A percentile compares a stretch with the other conserved stretches of the same genome.
Conservation (phyloP, 768 basidiomycete genomes). For the Galerina sulciceps region DNA sequence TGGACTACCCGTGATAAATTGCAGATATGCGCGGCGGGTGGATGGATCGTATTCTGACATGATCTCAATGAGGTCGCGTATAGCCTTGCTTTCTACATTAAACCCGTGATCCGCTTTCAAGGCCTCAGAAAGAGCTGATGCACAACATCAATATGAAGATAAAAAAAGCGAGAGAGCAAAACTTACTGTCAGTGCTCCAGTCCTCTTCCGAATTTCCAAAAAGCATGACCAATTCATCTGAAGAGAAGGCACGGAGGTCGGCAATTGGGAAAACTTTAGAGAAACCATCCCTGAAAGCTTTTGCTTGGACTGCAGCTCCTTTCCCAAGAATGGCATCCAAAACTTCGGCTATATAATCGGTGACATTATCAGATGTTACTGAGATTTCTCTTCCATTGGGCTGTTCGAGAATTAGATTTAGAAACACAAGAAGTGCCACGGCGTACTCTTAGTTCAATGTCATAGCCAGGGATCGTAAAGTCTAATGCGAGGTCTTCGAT, state of each 20-base stretch:
- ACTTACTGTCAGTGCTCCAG: conserved; percentile 90
- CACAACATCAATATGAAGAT: conserved; percentile 12
- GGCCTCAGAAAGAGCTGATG: conserved; percentile 80
- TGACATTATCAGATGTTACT: conserved; percentile 87
- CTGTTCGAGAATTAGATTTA: conserved; percentile 38
- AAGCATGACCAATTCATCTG: conserved; percentile 93
- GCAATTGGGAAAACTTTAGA: conserved; percentile 94
- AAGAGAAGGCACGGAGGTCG: conserved; percentile 90
- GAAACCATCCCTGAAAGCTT: conserved; percentile 93
- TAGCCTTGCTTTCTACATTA: conserved; percentile 91
- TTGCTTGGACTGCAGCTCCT: conserved; percentile 78
- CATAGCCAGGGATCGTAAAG: conserved; percentile 96
- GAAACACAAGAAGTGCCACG: not conserved
- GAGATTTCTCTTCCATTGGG: conserved; percentile 77
- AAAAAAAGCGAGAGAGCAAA: not conserved
- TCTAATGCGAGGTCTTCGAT: conserved; percentile 92
- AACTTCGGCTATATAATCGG: conserved; percentile 88
- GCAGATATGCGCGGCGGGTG: conserved; percentile 85
- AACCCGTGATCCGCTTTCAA: conserved; percentile 99
- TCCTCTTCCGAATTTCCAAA: conserved; percentile 99
- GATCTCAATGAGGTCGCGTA: conserved; percentile 84
- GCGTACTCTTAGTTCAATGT: conserved; percentile 86
- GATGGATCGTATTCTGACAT: conserved; percentile 80
- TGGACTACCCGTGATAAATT: conserved; percentile 97
- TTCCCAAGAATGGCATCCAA: conserved; percentile 87